Evolutionary conservation across 2,329 filamentous ascomycete species (phyloP).

Genomic region (Penicillium olsonii): DNA sequence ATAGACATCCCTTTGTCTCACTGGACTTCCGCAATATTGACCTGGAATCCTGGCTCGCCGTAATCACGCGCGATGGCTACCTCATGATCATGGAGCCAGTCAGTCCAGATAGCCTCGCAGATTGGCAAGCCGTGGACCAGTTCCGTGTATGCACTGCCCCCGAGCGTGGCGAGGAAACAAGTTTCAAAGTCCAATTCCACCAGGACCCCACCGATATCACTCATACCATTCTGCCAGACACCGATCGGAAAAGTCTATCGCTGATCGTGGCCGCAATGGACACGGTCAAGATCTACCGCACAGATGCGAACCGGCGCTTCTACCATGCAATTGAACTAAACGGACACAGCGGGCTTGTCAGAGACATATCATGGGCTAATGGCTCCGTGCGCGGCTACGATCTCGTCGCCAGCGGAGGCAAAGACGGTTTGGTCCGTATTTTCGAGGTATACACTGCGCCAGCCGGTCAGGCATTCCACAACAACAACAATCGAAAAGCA

Average conservation of each 20-base stretch:
- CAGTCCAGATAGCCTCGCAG: constrained; percentile 75
- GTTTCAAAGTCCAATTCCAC: constrained; percentile 84
- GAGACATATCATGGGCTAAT: constrained; percentile 89
- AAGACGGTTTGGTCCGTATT: constrained; percentile 87
- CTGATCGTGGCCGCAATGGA: constrained; percentile 87
- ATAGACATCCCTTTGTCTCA: constrained; percentile 70
- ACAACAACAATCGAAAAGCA: constrained; percentile 27
- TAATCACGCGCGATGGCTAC: constrained; percentile 79
- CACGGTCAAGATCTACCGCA: constrained; percentile 79
- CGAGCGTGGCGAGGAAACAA: constrained; percentile 78
- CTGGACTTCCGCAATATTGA: constrained; percentile 86
- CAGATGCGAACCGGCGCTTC: constrained; percentile 72
- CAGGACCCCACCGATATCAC: constrained; percentile 72
- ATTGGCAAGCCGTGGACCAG: constrained; percentile 74
- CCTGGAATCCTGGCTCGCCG: constrained; percentile 78
- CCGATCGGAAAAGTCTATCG: constrained; percentile 74
- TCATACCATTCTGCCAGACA: constrained; percentile 77
- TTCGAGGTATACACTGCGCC: constrained; percentile 62
- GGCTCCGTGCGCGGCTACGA: constrained; percentile 90
- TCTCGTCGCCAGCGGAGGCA: constrained; percentile 85
- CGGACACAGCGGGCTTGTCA: constrained; percentile 73
- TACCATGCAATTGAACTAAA: constrained; percentile 78
- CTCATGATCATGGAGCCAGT: constrained; percentile 82
- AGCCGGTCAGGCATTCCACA: constrained; percentile 29
- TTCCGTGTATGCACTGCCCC: constrained; percentile 72